These are phyloP conservation scores for Camillea tinctor DNA, from an alignment of 2,329 filamentous ascomycete species.

Conservation along the genomic window DNA sequence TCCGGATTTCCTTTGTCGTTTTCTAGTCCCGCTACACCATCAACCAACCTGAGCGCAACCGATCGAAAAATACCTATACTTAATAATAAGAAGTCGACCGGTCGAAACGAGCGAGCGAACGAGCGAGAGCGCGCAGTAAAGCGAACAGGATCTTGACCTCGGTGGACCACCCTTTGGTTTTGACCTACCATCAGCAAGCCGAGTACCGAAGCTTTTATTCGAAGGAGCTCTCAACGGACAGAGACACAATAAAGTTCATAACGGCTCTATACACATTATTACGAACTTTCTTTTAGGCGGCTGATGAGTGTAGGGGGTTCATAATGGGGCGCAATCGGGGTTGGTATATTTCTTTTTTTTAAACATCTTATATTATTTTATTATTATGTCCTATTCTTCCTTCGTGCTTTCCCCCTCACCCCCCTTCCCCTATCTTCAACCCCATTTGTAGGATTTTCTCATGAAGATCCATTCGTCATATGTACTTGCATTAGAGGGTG, in stretches of 20 bases:
- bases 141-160: slow-evolving; percentile 3
- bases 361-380: slow-evolving; percentile 6
- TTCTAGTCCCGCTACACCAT: background rate
- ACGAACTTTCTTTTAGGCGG: slow-evolving; percentile 11
- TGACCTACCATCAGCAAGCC: slow-evolving; percentile 10
- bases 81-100: background rate
- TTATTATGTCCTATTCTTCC: slow-evolving; percentile 1
- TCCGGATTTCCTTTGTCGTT: background rate
- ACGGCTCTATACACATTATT: slow-evolving; percentile 1
- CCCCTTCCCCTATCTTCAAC: slow-evolving; percentile 3
- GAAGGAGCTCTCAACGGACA: slow-evolving; percentile 12
- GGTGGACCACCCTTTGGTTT: slow-evolving; percentile 22
- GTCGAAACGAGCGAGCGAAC: background rate
- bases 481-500: slow-evolving; percentile 3
- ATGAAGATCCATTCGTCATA: slow-evolving; percentile 2
- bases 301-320: slow-evolving; percentile 10
- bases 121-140: background rate
- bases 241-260: slow-evolving; percentile 4
- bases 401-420: no score
- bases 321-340: slow-evolving; percentile 57
- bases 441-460: slow-evolving; percentile 3
- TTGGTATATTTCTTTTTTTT: slow-evolving; percentile 38
- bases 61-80: background rate
- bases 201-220: slow-evolving; percentile 9
- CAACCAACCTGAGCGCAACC: background rate